These are phyloP conservation scores for Lentithecium fluviatile DNA, from an alignment of 495 filamentous ascomycete species.

Conservation along the genomic window DNA sequence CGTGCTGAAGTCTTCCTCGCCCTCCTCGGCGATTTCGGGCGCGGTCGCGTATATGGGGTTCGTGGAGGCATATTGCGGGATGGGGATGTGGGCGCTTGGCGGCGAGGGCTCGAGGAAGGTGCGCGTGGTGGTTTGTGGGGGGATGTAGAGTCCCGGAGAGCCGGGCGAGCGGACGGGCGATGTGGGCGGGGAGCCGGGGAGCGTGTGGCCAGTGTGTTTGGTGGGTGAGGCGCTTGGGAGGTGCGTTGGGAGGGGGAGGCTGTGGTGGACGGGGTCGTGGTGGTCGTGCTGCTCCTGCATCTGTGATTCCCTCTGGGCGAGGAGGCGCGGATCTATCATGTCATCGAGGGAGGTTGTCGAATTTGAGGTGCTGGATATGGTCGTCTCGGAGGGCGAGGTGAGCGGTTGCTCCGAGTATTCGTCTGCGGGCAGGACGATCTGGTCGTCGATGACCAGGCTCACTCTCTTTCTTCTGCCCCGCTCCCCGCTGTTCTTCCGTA, in stretches of 20 bases:
- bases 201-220: constrained; percentile 13
- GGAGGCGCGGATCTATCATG: constrained; percentile 20
- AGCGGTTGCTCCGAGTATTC: constrained; percentile 3
- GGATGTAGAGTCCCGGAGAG: not conserved
- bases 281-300: not conserved
- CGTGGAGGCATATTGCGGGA: constrained; percentile 15
- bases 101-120: constrained; percentile 40
- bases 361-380: constrained; percentile 5
- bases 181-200: constrained; percentile 7
- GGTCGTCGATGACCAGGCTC: constrained; percentile 34
- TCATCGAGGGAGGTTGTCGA: constrained; percentile 21
- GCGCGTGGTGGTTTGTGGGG: constrained; percentile 46
- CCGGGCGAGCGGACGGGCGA: not conserved
- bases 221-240: constrained; percentile 16
- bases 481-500: constrained; percentile 17
- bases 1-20: constrained; percentile 16
- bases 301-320: not conserved
- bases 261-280: constrained; percentile 23
- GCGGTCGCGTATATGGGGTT: constrained; percentile 23
- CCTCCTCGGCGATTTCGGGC: constrained; percentile 11
- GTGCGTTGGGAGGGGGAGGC: constrained; percentile 6
- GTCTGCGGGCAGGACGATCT: constrained; percentile 33
- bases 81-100: not conserved
- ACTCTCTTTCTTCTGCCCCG: constrained; percentile 25
- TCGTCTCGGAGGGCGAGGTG: constrained; percentile 17